Evolutionary conservation across 164 flowering plant genomes (phyloP).

Genomic region (Liquidambar formosana): DNA sequence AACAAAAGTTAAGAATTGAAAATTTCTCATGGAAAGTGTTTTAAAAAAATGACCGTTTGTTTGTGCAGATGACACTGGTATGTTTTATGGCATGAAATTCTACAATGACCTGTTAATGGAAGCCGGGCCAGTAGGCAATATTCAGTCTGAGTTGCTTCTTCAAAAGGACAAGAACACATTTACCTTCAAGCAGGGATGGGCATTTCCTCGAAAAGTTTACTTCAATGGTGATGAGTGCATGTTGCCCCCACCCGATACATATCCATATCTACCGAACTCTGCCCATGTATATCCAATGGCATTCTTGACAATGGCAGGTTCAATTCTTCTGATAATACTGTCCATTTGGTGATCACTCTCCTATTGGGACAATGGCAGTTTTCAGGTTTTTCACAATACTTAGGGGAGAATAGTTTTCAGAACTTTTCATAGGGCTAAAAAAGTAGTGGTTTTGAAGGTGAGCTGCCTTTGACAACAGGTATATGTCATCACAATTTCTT

Average conservation of each 20-base stretch:
- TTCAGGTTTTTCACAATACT: background rate
- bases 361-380: background rate
- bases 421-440: no score
- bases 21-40: no score
- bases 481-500: no score
- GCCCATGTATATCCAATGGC: constrained; percentile 27
- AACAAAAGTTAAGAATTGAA: background rate
- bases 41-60: background rate
- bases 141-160: constrained; percentile 78
- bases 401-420: no score
- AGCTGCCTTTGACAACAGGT: background rate
- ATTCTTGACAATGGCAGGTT: constrained; percentile 20
- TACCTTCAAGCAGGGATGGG: constrained; percentile 79
- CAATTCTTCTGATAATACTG: constrained; percentile 24
- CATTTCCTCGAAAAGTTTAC: constrained; percentile 76
- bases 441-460: background rate
- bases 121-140: constrained; percentile 74
- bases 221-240: constrained; percentile 87
- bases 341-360: constrained; percentile 20
- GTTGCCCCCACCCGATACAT: constrained; percentile 76
- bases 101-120: constrained; percentile 81
- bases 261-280: constrained; percentile 70
- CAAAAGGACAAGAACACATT: constrained; percentile 63
- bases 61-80: constrained; percentile 83
- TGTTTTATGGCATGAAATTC: constrained; percentile 83